Base-by-base conservation (phyloP, 768 basidiomycete genomes). In the Boletus coccyginus region DNA sequence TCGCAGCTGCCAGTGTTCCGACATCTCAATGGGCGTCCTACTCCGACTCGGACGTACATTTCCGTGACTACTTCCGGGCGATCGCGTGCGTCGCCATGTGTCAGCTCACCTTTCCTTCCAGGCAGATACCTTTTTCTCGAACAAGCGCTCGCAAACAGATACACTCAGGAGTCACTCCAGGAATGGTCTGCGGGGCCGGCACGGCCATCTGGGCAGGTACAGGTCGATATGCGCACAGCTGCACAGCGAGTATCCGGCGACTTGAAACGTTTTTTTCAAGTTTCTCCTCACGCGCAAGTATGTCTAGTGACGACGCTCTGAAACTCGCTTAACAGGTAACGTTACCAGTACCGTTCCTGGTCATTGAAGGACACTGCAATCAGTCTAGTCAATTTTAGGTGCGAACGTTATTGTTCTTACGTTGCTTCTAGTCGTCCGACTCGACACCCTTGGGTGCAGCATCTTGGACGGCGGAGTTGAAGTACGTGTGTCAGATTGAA, bases 281-380 rank as follows among this genome's bases (percentile, higher is more conserved):
- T 7, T 33, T 29, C 29, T 12, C 27, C 24, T 50, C 40, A 7
- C 14, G 38, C 32, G 32, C 11, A 16, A 27, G 27, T 16, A 11
- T 10, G 16, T 8, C 35, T 38, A 17, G 21, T 32, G 35, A 36
- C 29, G 31, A 52, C 29, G 40, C 53, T 50, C 41, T 40, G 61
- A 52, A 44, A 49, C 61, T 21, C 64, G 65, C 58, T 54, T 65
- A 38, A 24, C 39, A 7, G 3, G 14, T 49, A 51, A 61, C 62
- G 62, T 67, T 47, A 64, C 29, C 44, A 45, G 24, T 33, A 32
- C 49, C 36, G 10, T 49, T 45, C 27, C 29, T 42, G 24, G 17
- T 21, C 46, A 9, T 43, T 35, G 38, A 39, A 39, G 16, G 17
- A 7, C 16, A 39, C 16, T 36, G 3, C 14, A 14, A 2, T 14